Percentiles rank a stretch among this genome's conserved stretches.
These are phyloP conservation scores for Candida hungchunana DNA, from an alignment of 805 yeast species.

Conservation along the genomic window DNA sequence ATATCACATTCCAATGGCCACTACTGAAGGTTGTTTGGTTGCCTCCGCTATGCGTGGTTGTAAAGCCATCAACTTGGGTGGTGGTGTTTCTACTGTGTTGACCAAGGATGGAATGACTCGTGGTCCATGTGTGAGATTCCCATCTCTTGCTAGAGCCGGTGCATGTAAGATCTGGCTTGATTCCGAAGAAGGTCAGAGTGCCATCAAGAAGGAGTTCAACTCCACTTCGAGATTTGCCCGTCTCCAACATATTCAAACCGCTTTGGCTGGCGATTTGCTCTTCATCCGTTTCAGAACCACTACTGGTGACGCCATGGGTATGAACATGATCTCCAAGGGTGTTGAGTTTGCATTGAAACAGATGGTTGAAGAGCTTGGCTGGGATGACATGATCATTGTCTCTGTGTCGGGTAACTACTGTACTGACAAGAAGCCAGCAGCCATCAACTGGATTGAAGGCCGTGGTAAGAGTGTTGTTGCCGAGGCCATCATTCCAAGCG, in stretches of 20 bases:
- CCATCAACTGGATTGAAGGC: constrained; percentile 98
- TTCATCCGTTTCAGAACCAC: constrained; percentile 95
- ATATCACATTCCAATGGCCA: constrained; percentile 96
- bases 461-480: constrained; percentile 98
- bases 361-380: constrained; percentile 87
- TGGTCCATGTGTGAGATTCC: constrained; percentile 96
- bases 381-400: constrained; percentile 88
- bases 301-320: constrained; percentile 99
- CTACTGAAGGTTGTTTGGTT: constrained; percentile 97
- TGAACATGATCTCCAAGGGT: constrained; percentile 99
- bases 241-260: constrained; percentile 84
- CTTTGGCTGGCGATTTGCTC: constrained; percentile 87
- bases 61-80: constrained; percentile 95
- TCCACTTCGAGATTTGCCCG: constrained; percentile 97
- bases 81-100: constrained; percentile 89
- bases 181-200: constrained; percentile 85
- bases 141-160: constrained; percentile 81
- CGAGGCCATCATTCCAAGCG: constrained; percentile 84
- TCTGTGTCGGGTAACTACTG: constrained; percentile 97
- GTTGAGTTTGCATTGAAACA: constrained; percentile 81
- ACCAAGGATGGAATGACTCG: constrained; percentile 98
- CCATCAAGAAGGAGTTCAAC: constrained; percentile 84
- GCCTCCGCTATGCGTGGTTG: constrained; percentile 99
- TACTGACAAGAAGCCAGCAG: constrained; percentile 96
- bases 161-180: constrained; percentile 94